Percentiles rank a stretch among this genome's conserved stretches.
phyloP scores from a whole-genome alignment of 1,139 yeast genomes.

The Candida sanyaensis region DNA sequence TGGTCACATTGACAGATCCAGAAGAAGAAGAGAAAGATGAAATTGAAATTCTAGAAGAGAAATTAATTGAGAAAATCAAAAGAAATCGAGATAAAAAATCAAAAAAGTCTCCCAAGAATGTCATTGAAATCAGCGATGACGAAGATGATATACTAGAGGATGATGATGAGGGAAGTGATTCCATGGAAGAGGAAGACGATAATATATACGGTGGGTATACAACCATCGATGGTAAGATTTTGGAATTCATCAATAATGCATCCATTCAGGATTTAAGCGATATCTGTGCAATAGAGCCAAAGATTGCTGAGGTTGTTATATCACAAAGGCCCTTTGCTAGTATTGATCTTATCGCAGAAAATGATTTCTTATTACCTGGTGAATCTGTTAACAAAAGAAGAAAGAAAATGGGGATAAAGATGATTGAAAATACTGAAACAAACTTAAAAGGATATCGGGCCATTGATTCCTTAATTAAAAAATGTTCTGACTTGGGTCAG shows the following conservation, averaged over 20 bases:
- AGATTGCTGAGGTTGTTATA: slow-evolving; percentile 63
- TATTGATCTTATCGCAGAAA: slow-evolving; percentile 58
- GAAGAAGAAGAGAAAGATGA: slow-evolving; percentile 35
- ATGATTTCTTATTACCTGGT: slow-evolving; percentile 40
- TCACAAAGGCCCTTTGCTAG: slow-evolving; percentile 65
- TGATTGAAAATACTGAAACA: slow-evolving; percentile 67
- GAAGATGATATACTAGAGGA: slow-evolving; percentile 34
- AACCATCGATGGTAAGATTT: slow-evolving; percentile 60
- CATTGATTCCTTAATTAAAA: slow-evolving; percentile 83
- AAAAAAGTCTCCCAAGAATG: not conserved
- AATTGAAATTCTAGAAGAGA: slow-evolving; percentile 41
- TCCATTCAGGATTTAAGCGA: slow-evolving; percentile 76
- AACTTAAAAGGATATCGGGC: slow-evolving; percentile 90
- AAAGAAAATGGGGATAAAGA: slow-evolving; percentile 72
- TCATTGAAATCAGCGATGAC: slow-evolving; percentile 33
- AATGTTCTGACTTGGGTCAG: slow-evolving; percentile 79
- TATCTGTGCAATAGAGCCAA: slow-evolving; percentile 69
- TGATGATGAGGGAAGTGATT: slow-evolving; percentile 41
- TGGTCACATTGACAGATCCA: slow-evolving; percentile 6
- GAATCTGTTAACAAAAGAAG: slow-evolving; percentile 34
- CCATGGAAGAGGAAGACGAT: slow-evolving; percentile 41
- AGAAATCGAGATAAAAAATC: not conserved
- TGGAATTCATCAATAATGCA: slow-evolving; percentile 79
- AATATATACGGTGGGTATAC: slow-evolving; percentile 45
- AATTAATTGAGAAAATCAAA: slow-evolving; percentile 30